These are phyloP conservation scores for Plasmodium relictum DNA, from an alignment of 169 alveolate genomes.

Conservation along the genomic window DNA sequence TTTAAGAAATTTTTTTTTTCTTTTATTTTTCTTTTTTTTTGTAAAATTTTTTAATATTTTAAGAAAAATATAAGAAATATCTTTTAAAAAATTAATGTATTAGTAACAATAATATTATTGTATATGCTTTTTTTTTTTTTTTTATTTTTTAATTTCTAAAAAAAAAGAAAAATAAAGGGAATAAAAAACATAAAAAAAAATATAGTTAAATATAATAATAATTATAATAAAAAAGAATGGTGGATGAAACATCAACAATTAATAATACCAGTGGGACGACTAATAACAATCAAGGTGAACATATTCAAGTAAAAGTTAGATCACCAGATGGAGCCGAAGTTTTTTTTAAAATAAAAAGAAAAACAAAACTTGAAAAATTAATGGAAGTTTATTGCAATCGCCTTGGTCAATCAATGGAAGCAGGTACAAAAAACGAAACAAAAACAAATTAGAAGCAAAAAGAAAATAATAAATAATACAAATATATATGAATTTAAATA, in stretches of 20 bases:
- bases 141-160: too few relatives aligned
- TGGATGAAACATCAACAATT: slow-evolving; percentile 45
- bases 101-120: too few relatives aligned
- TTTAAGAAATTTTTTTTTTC: too few relatives aligned
- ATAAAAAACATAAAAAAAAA: too few relatives aligned
- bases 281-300: slow-evolving; percentile 78
- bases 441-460: not conserved
- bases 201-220: too few relatives aligned
- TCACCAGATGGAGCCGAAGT: slow-evolving; percentile 97
- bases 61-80: too few relatives aligned
- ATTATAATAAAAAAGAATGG: slow-evolving; percentile 18
- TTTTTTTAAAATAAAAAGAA: slow-evolving; percentile 95
- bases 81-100: too few relatives aligned
- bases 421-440: slow-evolving; percentile 76
- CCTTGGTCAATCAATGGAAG: slow-evolving; percentile 93
- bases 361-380: slow-evolving; percentile 95
- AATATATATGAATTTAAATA: not conserved
- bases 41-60: too few relatives aligned
- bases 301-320: slow-evolving; percentile 87
- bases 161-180: too few relatives aligned
- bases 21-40: too few relatives aligned
- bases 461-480: not conserved
- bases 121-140: too few relatives aligned
- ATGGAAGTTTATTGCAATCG: slow-evolving; percentile 98
- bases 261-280: slow-evolving; percentile 24